These are phyloP conservation scores for Russula earlei DNA, from an alignment of 768 basidiomycete genomes.

Conservation along the genomic window DNA sequence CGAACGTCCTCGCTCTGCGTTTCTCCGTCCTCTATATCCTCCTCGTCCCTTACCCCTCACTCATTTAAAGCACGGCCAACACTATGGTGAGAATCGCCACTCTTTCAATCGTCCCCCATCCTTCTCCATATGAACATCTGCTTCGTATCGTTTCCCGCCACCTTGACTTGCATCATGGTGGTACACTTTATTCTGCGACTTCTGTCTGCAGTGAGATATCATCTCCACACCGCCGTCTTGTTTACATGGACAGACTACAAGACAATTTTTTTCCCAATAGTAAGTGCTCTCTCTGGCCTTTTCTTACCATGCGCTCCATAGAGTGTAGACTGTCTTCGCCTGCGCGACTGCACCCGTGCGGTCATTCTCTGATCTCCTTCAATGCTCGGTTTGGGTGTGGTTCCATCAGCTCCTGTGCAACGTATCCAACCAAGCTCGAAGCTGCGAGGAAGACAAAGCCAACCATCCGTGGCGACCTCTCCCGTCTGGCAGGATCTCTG, in stretches of 20 bases:
- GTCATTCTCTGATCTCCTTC: constrained; percentile 2
- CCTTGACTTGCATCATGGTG: background rate
- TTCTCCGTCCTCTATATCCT: background rate
- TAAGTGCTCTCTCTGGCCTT: constrained; percentile 7
- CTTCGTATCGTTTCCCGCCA: background rate
- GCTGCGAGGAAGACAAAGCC: constrained; percentile 20
- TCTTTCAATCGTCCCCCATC: background rate
- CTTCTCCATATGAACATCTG: constrained; percentile 1
- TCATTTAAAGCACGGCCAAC: constrained; percentile 4
- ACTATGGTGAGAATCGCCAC: constrained; percentile 1
- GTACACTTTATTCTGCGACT: background rate
- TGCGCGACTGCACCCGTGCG: constrained; percentile 15
- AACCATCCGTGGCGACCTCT: constrained; percentile 25
- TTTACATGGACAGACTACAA: constrained; percentile 28
- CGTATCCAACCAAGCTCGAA: constrained; percentile 23
- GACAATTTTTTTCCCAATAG: constrained; percentile 25
- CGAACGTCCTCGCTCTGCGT: constrained; percentile 4
- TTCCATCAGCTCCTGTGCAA: constrained; percentile 22
- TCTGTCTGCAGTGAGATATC: constrained; percentile 6
- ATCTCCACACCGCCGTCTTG: constrained; percentile 21
- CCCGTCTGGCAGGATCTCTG: constrained; percentile 22
- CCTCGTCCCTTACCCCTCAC: background rate
- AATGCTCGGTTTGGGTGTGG: constrained; percentile 21
- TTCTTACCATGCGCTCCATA: background rate
- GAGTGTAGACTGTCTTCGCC: constrained; percentile 16